Evolutionary conservation across 1,139 yeast species (phyloP).

Genomic region (Spathaspora sp.): DNA sequence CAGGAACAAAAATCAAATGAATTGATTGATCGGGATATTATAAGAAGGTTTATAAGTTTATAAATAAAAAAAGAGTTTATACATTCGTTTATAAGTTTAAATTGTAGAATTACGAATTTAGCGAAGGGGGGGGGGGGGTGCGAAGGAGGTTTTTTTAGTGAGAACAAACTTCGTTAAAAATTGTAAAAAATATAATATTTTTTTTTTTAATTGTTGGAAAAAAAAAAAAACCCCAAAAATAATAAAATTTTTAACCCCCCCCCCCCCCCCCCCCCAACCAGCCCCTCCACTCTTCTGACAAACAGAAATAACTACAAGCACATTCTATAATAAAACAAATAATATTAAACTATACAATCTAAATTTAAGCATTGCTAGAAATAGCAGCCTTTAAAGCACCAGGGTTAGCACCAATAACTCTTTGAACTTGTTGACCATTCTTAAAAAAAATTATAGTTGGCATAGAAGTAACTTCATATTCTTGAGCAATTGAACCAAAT

Average conservation of each 20-base stretch:
- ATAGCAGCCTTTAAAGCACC: conserved; percentile 73
- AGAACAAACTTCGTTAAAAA: too few relatives aligned
- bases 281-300: neutral
- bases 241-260: too few relatives aligned
- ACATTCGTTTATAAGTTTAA: too few relatives aligned
- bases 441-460: conserved; percentile 84
- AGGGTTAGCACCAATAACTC: conserved; percentile 86
- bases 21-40: conserved; percentile 24
- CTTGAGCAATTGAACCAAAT: conserved; percentile 68
- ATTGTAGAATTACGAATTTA: too few relatives aligned
- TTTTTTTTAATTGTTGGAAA: too few relatives aligned
- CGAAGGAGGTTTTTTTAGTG: too few relatives aligned
- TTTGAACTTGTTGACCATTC: conserved; percentile 68
- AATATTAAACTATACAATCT: conserved; percentile 8
- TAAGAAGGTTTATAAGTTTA: conserved; percentile 22
- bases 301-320: neutral
- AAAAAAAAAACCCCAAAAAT: too few relatives aligned
- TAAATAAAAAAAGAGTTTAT: neutral
- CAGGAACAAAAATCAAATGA: conserved; percentile 16
- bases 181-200: too few relatives aligned
- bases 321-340: neutral
- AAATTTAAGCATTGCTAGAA: conserved; percentile 47
- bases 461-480: conserved; percentile 79
- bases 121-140: too few relatives aligned
- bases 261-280: too few relatives aligned